A percentile compares a stretch with the other conserved stretches of the same genome.
Evolutionary conservation across 1,139 yeast species (phyloP).

Genomic region (Geotrichum aggregatum): DNA sequence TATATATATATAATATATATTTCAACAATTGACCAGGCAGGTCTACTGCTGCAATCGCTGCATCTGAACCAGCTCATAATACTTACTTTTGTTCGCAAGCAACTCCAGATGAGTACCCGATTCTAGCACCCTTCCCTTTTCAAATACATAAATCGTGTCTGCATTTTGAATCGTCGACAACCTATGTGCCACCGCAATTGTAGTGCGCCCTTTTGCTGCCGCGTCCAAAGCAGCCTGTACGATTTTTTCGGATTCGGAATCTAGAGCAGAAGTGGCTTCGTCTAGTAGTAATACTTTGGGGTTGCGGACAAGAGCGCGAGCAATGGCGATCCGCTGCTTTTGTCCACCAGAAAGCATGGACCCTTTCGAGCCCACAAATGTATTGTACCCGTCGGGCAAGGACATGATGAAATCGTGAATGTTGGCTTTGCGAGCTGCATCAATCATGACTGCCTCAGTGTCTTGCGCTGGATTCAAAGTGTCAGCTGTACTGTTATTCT

Average conservation of each 20-base stretch:
- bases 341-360: conserved; percentile 81
- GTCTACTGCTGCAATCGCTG: conserved; percentile 36
- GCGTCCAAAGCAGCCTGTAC: conserved; percentile 61
- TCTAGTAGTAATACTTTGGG: conserved; percentile 66
- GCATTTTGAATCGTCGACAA: conserved; percentile 89
- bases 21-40: too few relatives aligned
- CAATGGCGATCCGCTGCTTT: conserved; percentile 72
- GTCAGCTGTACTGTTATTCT: neutral
- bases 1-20: too few relatives aligned
- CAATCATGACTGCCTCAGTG: conserved; percentile 41
- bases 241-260: conserved; percentile 74
- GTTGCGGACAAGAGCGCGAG: conserved; percentile 66
- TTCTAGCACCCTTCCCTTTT: conserved; percentile 68
- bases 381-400: conserved; percentile 78
- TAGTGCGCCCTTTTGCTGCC: conserved; percentile 67
- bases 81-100: conserved; percentile 38
- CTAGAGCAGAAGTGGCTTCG: conserved; percentile 80
- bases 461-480: conserved; percentile 55
- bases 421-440: conserved; percentile 73
- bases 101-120: conserved; percentile 50
- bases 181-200: conserved; percentile 87
- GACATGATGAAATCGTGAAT: conserved; percentile 70
- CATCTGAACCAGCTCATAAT: conserved; percentile 42
- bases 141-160: conserved; percentile 78
- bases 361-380: conserved; percentile 77